Evolutionary conservation across 306 rosid species (phyloP).

Genomic region (Vigna mungo): DNA sequence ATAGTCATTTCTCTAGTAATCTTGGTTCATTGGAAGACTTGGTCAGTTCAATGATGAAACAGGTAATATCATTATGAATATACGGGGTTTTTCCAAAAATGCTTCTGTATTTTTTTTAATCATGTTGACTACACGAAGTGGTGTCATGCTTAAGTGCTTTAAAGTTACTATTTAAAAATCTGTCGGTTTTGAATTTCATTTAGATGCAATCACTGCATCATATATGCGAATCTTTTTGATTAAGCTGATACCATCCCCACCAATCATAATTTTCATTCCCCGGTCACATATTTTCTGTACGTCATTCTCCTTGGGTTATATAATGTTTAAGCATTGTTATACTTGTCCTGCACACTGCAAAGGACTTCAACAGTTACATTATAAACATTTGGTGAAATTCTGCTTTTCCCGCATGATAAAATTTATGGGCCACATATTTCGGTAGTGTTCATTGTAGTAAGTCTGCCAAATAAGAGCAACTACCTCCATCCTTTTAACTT

Average conservation of each 20-base stretch:
- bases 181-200: conserved; percentile 6
- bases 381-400: neutral
- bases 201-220: neutral
- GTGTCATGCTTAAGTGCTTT: conserved; percentile 30
- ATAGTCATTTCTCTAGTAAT: conserved; percentile 50
- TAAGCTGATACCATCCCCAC: neutral
- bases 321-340: neutral
- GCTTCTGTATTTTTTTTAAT: conserved; percentile 29
- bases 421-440: neutral
- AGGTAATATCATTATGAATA: conserved; percentile 59
- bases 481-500: neutral
- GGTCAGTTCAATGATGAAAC: conserved; percentile 72
- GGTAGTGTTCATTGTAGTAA: neutral
- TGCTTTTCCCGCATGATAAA: neutral
- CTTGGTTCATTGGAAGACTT: conserved; percentile 86
- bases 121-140: neutral
- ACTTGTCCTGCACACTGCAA: neutral
- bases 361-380: neutral
- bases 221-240: conserved; percentile 21
- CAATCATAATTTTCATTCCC: neutral
- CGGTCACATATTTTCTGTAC: neutral
- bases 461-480: neutral
- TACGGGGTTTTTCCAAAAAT: conserved; percentile 1
- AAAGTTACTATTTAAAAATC: conserved; percentile 22
- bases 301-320: conserved; percentile 7